These are phyloP conservation scores for Pseudotulostoma volvatum DNA, from an alignment of 495 filamentous ascomycete genomes.

Conservation along the genomic window DNA sequence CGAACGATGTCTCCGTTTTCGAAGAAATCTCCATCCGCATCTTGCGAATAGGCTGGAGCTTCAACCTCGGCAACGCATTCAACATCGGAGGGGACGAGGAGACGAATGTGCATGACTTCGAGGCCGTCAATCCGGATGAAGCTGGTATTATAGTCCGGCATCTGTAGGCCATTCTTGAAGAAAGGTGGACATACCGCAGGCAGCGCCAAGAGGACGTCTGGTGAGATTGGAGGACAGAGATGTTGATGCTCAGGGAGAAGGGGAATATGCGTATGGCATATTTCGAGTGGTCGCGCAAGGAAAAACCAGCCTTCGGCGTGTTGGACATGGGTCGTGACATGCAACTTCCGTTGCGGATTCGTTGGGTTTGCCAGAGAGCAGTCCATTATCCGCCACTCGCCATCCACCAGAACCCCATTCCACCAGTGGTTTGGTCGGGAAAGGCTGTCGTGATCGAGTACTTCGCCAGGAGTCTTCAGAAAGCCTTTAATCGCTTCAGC, in stretches of 20 bases:
- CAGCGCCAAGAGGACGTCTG: slow-evolving; percentile 67
- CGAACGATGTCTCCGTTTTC: slow-evolving; percentile 77
- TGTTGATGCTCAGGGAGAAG: slow-evolving; percentile 76
- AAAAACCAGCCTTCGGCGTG: slow-evolving; percentile 83
- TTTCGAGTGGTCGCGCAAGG: slow-evolving; percentile 65
- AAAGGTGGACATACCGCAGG: slow-evolving; percentile 74
- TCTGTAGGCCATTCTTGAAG: slow-evolving; percentile 62
- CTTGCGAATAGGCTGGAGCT: slow-evolving; percentile 57
- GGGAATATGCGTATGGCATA: slow-evolving; percentile 91
- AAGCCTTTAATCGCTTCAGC: slow-evolving; percentile 74
- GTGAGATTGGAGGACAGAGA: slow-evolving; percentile 71
- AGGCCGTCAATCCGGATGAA: slow-evolving; percentile 72
- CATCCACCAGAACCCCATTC: slow-evolving; percentile 88
- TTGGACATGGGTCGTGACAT: slow-evolving; percentile 52
- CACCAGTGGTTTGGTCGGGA: slow-evolving; percentile 92
- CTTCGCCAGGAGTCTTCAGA: slow-evolving; percentile 77
- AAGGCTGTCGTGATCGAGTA: slow-evolving; percentile 52
- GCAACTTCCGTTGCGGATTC: slow-evolving; percentile 59
- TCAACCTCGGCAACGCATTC: slow-evolving; percentile 93
- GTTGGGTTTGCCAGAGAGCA: slow-evolving; percentile 83
- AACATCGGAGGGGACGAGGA: slow-evolving; percentile 73
- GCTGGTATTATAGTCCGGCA: slow-evolving; percentile 85
- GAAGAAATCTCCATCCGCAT: slow-evolving; percentile 81
- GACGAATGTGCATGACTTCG: slow-evolving; percentile 78
- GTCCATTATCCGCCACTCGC: slow-evolving; percentile 94